phyloP scores from a whole-genome alignment of 2,329 filamentous ascomycete genomes.

The Pyricularia pennisetigena region DNA sequence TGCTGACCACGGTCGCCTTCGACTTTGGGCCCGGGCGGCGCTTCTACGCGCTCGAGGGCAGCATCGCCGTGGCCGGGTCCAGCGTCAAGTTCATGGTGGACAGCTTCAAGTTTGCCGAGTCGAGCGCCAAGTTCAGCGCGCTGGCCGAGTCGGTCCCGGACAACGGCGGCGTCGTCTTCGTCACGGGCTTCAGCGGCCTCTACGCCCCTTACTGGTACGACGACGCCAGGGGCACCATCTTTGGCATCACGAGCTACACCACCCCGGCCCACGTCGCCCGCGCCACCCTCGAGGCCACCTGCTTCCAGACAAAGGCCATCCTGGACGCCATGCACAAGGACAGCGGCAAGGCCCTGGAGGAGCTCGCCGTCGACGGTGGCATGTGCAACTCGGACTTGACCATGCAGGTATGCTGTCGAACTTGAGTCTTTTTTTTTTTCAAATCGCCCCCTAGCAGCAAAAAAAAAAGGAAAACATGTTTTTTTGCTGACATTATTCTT shows the following conservation, averaged over 20 bases:
- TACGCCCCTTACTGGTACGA: conserved; percentile 84
- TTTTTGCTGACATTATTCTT: not conserved
- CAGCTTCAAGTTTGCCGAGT: conserved; percentile 45
- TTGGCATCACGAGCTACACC: conserved; percentile 69
- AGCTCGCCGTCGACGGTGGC: conserved; percentile 74
- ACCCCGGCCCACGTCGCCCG: conserved; percentile 68
- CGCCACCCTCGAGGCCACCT: conserved; percentile 71
- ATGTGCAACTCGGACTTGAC: conserved; percentile 74
- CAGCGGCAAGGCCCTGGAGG: conserved; percentile 59
- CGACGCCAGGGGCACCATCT: conserved; percentile 70
- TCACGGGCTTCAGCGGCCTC: conserved; percentile 71
- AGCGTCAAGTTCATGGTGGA: conserved; percentile 60
- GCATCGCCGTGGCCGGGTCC: conserved; percentile 67
- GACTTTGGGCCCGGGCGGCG: conserved; percentile 59
- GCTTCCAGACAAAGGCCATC: conserved; percentile 77
- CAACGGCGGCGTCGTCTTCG: conserved; percentile 67
- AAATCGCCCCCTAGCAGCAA: not conserved
- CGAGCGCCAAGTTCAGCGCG: conserved; percentile 32
- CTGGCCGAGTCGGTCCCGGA: conserved; percentile 45
- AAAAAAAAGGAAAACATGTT: not conserved
- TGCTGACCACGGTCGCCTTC: conserved; percentile 69
- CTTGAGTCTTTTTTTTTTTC: too few relatives aligned
- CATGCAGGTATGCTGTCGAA: conserved; percentile 46
- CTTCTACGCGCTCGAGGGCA: conserved; percentile 69
- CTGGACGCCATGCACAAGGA: conserved; percentile 74